Evolutionary conservation across 371 early-diverging fungal genomes (phyloP), one percentile per base, ranked within the genome.

Genomic region (Circinella umbellata): DNA sequence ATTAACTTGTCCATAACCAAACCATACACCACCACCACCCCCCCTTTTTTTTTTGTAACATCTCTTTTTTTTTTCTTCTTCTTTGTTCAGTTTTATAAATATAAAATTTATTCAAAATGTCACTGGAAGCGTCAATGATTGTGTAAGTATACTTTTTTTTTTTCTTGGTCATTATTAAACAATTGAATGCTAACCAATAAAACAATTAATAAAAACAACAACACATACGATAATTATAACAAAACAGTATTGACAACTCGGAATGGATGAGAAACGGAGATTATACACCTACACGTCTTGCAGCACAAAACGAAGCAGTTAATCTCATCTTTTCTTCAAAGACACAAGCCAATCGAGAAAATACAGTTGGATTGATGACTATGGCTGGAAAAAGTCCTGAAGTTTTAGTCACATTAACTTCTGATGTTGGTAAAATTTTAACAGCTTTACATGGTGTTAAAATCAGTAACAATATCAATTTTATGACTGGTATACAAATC

Each of bases 221-320:
- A 96, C n/a, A 96, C n/a, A 66, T 98, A 98, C 81, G 14, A 5
- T 51, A 0, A 51, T 14, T 51, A 13, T 6, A 51, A 51, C 8
- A n/a, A 51, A 51, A 46, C 9, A 96, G 96, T n/a, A 82, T 97
- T 67, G 99, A 98, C 81, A 99, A 98, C 86, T 98, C 98, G 42
- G 98, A 99, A 80, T 99, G 96, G 96, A 94, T 97, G 94, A 89
- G 99, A 76, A 99, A 99, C 75, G 99, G 98, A 72, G 99, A 99
- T 79, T 99, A 96, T 82, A 93, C 94, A 66, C 99, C 99, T 36
- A 94, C 92, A 48, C 91, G 99, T 73, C 83, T 94, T 74, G 94
- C 94, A 72, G 96, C 98, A 61, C 99, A 99, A 81, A 90, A 90
- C 64, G 99, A 99, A 83, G 94, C 97, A 9, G 94, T 95, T 72